phyloP scores from a whole-genome alignment of 441 rosid genomes.

The Euphorbia schlechtendalii region DNA sequence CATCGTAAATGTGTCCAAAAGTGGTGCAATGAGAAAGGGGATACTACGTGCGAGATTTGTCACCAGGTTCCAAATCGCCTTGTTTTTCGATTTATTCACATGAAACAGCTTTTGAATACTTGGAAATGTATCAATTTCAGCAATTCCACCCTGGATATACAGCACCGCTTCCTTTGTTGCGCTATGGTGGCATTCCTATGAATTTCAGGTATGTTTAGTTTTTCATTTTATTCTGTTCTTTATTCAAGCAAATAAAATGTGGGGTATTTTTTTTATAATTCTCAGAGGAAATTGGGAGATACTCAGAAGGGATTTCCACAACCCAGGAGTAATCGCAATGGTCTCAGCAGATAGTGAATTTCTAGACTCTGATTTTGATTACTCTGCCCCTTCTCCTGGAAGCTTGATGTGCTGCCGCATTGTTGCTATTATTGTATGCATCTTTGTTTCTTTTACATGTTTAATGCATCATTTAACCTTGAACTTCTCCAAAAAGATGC shows the following conservation, averaged over 20 bases:
- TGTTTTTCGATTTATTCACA: not conserved
- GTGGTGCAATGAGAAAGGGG: slow-evolving; percentile 86
- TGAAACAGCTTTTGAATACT: not conserved
- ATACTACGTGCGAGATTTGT: slow-evolving; percentile 78
- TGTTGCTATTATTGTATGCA: slow-evolving; percentile 52
- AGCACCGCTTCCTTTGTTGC: slow-evolving; percentile 52
- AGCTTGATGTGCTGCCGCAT: slow-evolving; percentile 63
- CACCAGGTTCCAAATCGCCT: slow-evolving; percentile 33
- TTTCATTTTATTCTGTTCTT: no score
- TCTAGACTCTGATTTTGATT: slow-evolving; percentile 37
- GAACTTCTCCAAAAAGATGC: no score
- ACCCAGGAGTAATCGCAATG: slow-evolving; percentile 39
- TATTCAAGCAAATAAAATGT: no score
- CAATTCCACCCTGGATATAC: slow-evolving; percentile 58
- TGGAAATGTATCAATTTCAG: slow-evolving; percentile 33
- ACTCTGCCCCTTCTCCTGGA: slow-evolving; percentile 35
- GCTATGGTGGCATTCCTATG: slow-evolving; percentile 45
- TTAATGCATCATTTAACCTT: not conserved
- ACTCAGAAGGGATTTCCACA: slow-evolving; percentile 41
- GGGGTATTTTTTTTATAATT: no score
- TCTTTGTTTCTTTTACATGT: not conserved
- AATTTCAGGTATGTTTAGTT: slow-evolving; percentile 74
- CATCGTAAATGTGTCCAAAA: slow-evolving; percentile 72
- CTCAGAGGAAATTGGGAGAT: slow-evolving; percentile 62
- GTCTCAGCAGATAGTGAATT: slow-evolving; percentile 32